A percentile compares a stretch with the other conserved stretches of the same genome.
phyloP scores from a whole-genome alignment of 2,329 filamentous ascomycete genomes.

The Tolypocladium sp. region DNA sequence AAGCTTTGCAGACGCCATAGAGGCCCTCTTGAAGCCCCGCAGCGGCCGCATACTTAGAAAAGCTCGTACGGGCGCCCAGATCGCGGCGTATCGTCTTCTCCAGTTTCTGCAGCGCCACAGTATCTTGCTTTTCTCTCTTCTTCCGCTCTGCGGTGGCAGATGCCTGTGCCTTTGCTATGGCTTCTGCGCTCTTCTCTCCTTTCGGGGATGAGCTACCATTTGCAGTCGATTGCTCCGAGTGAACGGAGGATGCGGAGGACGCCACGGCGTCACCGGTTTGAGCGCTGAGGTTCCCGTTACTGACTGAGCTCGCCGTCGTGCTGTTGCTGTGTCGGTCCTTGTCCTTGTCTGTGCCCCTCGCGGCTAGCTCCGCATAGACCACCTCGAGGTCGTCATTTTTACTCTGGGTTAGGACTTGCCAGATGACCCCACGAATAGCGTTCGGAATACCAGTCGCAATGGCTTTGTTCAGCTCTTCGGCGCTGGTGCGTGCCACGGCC shows the following conservation, averaged over 20 bases:
- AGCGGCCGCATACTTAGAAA: slow-evolving; percentile 88
- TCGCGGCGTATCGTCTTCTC: slow-evolving; percentile 90
- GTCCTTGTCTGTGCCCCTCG: slow-evolving; percentile 74
- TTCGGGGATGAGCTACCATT: slow-evolving; percentile 49
- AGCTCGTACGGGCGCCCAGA: slow-evolving; percentile 85
- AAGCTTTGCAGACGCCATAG: slow-evolving; percentile 94
- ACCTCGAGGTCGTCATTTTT: slow-evolving; percentile 84
- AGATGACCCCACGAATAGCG: slow-evolving; percentile 94
- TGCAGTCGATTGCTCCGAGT: slow-evolving; percentile 63
- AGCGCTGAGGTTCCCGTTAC: slow-evolving; percentile 44
- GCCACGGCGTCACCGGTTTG: slow-evolving; percentile 55
- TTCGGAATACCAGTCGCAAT: slow-evolving; percentile 91
- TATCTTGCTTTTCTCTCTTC: slow-evolving; percentile 71
- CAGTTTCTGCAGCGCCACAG: slow-evolving; percentile 63
- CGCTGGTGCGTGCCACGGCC: slow-evolving; percentile 76
- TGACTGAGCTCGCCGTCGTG: slow-evolving; percentile 39
- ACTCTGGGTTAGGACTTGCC: slow-evolving; percentile 94
- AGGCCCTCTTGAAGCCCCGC: slow-evolving; percentile 87
- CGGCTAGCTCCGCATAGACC: slow-evolving; percentile 75
- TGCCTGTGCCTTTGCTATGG: slow-evolving; percentile 55
- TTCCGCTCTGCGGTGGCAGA: slow-evolving; percentile 58
- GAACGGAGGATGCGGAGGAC: slow-evolving; percentile 79
- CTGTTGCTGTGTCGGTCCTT: slow-evolving; percentile 51
- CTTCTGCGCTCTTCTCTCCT: slow-evolving; percentile 53
- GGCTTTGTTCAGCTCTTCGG: slow-evolving; percentile 81